phyloP scores from a whole-genome alignment of 495 filamentous ascomycete species.

The Darksidea phi region DNA sequence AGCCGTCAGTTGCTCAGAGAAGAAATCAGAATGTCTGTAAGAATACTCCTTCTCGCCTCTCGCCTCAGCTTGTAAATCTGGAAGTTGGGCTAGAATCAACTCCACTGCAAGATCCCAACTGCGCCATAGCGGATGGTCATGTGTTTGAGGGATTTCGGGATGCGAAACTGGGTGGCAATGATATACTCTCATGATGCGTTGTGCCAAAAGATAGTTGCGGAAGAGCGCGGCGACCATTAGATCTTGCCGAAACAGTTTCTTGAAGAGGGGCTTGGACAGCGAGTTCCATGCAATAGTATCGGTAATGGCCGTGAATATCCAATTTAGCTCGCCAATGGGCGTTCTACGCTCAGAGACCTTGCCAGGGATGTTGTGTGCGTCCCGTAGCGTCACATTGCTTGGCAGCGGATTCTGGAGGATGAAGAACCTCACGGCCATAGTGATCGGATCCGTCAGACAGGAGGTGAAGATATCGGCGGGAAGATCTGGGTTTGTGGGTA shows the following conservation, averaged over 20 bases:
- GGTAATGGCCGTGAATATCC: constrained; percentile 99
- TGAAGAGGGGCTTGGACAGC: constrained; percentile 82
- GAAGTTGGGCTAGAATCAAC: constrained; percentile 88
- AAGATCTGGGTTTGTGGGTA: constrained; percentile 94
- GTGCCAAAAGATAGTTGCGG: constrained; percentile 89
- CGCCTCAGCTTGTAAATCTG: constrained; percentile 71
- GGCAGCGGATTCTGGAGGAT: constrained; percentile 87
- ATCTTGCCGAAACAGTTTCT: constrained; percentile 94
- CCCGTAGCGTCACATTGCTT: constrained; percentile 69
- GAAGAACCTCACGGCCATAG: constrained; percentile 93
- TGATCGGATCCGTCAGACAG: constrained; percentile 93
- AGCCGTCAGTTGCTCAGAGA: constrained; percentile 93
- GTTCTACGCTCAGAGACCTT: constrained; percentile 89
- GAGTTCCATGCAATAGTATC: constrained; percentile 99
- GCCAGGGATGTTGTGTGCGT: constrained; percentile 78
- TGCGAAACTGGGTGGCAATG: constrained; percentile 90
- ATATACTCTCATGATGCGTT: constrained; percentile 92
- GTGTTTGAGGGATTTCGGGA: constrained; percentile 84
- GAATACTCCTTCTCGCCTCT: constrained; percentile 76
- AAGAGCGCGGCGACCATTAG: constrained; percentile 99
- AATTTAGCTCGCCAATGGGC: constrained; percentile 93
- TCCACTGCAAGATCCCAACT: constrained; percentile 98
- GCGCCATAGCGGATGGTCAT: constrained; percentile 91
- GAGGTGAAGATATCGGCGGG: constrained; percentile 96
- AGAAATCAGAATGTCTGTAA: constrained; percentile 93